Evolutionary conservation across 2,329 filamentous ascomycete genomes (phyloP), one percentile per base, ranked within the genome.

Genomic region (Alternaria rosae): DNA sequence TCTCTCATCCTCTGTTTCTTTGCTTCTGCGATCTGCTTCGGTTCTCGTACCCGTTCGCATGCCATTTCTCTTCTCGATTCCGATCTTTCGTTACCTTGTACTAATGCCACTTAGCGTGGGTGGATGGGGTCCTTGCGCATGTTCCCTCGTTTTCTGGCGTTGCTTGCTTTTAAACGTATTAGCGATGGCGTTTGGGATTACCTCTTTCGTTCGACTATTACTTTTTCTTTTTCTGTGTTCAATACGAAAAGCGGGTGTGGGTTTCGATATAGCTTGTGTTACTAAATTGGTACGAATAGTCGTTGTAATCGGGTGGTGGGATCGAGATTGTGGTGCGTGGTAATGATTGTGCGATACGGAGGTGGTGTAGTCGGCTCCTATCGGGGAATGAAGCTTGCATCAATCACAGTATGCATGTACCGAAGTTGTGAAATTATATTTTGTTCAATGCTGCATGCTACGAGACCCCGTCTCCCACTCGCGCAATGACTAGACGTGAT

Each of bases 161-260:
- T 45, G 20, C 32, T 51, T 51, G 30, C 30, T 35, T 51, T 51
- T 51, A 51, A 12, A 26, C 54, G 35, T 38, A 38, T 72, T 73
- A 74, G 70, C 72, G 72, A 73, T 47, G 72, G 72, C 66, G 72
- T 73, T 67, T 44, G 56, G 60, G 45, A 55, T 32, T 50, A 42
- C 3, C 30, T 55, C 41, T 52, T 57, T 26, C 35, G n/a, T 38
- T 38, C 5, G 35, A 38, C 8, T n/a, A 3, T 38, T 38, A n/a
- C 15, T 35, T 11, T 42, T 30, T 15, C 8, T 17, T 15, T 30
- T 42, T 35, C 11, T 25, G 11, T 35, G 12, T 23, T 12, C 15
- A 26, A 43, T 32, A 30, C 59, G 41, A 35, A 38, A 28, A 15
- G 45, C 41, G 47, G 47, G 47, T 35, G 20, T 9, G 13, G 30